Evolutionary conservation across 306 rosid genomes (phyloP).

Genomic region (Castanospermum australe): DNA sequence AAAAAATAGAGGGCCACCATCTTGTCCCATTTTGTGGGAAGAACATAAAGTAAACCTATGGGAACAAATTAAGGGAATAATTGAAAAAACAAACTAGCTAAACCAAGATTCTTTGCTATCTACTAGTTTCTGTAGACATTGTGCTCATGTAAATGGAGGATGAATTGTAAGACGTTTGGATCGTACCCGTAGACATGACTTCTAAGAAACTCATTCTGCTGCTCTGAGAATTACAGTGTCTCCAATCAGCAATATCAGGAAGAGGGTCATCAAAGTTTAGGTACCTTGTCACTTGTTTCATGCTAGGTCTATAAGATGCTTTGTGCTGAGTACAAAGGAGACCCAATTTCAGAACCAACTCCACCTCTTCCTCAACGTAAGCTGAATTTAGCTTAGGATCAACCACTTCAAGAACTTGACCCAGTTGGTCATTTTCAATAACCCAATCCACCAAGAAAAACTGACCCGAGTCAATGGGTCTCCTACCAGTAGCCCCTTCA

Average conservation of each 20-base stretch:
- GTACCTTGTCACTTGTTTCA: slow-evolving; percentile 55
- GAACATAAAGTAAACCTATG: slow-evolving; percentile 11
- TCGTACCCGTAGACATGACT: neutral
- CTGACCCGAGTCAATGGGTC: slow-evolving; percentile 40
- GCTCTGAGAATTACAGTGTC: slow-evolving; percentile 12
- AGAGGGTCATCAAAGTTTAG: slow-evolving; percentile 52
- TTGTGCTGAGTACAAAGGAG: slow-evolving; percentile 49
- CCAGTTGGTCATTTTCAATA: slow-evolving; percentile 35
- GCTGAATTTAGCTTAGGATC: slow-evolving; percentile 49
- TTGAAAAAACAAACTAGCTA: neutral
- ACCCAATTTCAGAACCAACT: slow-evolving; percentile 64
- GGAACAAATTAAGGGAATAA: neutral
- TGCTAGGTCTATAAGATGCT: slow-evolving; percentile 58
- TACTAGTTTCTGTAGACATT: slow-evolving; percentile 36
- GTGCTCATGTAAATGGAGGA: slow-evolving; percentile 32
- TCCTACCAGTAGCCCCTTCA: slow-evolving; percentile 59
- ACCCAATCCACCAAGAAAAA: slow-evolving; percentile 68
- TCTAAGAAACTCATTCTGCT: slow-evolving; percentile 26
- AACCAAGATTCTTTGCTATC: slow-evolving; percentile 34
- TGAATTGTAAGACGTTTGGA: slow-evolving; percentile 4
- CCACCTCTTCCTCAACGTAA: slow-evolving; percentile 47
- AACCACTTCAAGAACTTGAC: slow-evolving; percentile 35
- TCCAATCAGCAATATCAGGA: slow-evolving; percentile 43
- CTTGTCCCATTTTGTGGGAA: neutral
- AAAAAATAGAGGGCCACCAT: too few relatives aligned